Evolutionary conservation across 345 rosid species (phyloP), one percentile per base, ranked within the genome.

Genomic region (Aegle marmelos): DNA sequence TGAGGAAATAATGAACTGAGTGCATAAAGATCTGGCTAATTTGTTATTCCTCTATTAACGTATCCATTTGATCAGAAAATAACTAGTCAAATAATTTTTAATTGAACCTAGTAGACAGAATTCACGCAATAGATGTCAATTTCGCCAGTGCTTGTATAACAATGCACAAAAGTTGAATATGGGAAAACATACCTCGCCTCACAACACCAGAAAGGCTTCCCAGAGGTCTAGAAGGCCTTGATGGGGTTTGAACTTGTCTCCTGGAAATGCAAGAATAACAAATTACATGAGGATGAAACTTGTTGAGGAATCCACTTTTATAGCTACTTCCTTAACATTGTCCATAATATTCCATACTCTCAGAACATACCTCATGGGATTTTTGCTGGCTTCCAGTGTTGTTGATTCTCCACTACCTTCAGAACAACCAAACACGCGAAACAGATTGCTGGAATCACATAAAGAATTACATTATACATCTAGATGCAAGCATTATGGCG

Each of bases 371-470:
- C 92, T 91, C 89, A 82, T 87, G 22, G 95, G 95, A 65, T 82
- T 89, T 88, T 89, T 91, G 83, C 87, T 91, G 68, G 92, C 92
- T 82, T 89, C 92, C 82, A 89, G 63, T 13, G 83, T 89, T 78
- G 89, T 76, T 80, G 87, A 87, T 78, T 89, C 93, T 6, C 80
- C 76, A 24, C 91, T 86, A 61, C 88, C 90, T 66, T 78, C 76
- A 48, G 91, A 80, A 81, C 86, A 86, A 72, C 95, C 95, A 79
- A 91, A 91, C 28, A 91, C 90, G 9, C 89, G 92, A 82, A 91
- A 89, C 75, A 89, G 79, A 75, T 91, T 91, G 91, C 95, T 91
- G 85, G 30, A 81, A 79, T 79, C 50, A 66, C 73, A 76, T 50
- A 41, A 76, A 63, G 41, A 56, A 3, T 27, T 33, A 19, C 27